A percentile compares a stretch with the other conserved stretches of the same genome.
These are phyloP conservation scores for Passiflora organensis DNA, from an alignment of 345 rosid genomes.

Conservation along the genomic window DNA sequence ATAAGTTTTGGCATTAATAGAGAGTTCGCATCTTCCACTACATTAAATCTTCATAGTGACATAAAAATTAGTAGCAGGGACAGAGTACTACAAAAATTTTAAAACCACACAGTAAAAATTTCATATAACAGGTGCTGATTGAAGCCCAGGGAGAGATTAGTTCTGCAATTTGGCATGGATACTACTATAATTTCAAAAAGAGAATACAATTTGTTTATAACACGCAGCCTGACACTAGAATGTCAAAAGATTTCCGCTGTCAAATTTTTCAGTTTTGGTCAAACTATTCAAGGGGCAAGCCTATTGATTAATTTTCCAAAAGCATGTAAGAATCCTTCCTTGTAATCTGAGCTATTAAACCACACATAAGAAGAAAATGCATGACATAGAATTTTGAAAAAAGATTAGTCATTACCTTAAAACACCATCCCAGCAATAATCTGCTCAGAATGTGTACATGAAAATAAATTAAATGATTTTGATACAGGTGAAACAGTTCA, in stretches of 20 bases:
- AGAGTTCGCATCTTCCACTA: constrained; percentile 11
- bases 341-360: background rate
- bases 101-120: too few species aligned
- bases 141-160: too few species aligned
- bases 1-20: background rate
- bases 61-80: too few species aligned
- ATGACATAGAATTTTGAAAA: background rate
- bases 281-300: background rate
- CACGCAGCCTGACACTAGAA: too few species aligned
- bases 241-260: background rate
- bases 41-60: background rate
- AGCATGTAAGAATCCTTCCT: background rate
- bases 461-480: constrained; percentile 3
- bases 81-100: too few species aligned
- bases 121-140: too few species aligned
- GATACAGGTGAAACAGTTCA: background rate
- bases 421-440: constrained; percentile 84
- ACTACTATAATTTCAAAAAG: too few species aligned
- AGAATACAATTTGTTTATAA: too few species aligned
- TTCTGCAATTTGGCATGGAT: too few species aligned
- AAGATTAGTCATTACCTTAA: constrained; percentile 51
- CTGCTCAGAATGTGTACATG: constrained; percentile 27
- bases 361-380: too few species aligned
- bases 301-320: background rate
- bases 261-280: background rate